These are phyloP conservation scores for Xerocomellus chrysenteron DNA, from an alignment of 768 basidiomycete genomes.

Conservation along the genomic window DNA sequence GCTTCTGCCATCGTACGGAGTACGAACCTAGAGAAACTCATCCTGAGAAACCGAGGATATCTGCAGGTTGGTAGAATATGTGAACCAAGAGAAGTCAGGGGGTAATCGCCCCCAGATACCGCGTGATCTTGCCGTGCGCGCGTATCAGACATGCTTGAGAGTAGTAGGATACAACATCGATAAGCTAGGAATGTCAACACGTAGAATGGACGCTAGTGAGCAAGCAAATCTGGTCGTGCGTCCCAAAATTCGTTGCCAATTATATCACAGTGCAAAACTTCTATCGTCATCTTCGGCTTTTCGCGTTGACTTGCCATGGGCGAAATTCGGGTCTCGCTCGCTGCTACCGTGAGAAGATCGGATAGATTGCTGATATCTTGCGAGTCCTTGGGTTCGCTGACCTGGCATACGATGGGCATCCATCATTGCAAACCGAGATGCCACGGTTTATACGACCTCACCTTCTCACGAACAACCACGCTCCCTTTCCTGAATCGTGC, in stretches of 20 bases:
- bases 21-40: too few species aligned
- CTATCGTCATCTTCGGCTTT: constrained; percentile 45
- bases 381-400: constrained; percentile 3
- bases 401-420: background rate
- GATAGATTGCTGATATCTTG: background rate
- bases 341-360: background rate
- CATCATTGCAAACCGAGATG: background rate
- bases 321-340: constrained; percentile 14
- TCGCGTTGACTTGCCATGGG: constrained; percentile 32
- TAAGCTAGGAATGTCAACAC: background rate
- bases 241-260: constrained; percentile 83
- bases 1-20: too few species aligned
- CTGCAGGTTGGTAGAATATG: too few species aligned
- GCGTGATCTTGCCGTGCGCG: too few species aligned
- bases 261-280: constrained; percentile 77
- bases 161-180: background rate
- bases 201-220: background rate
- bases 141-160: too few species aligned
- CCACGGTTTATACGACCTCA: constrained; percentile 12
- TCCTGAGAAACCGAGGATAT: too few species aligned
- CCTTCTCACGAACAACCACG: constrained; percentile 69
- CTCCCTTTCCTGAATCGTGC: constrained; percentile 83
- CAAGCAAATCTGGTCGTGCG: constrained; percentile 53
- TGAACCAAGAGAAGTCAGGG: too few species aligned
- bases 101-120: too few species aligned